A percentile compares a stretch with the other conserved stretches of the same genome.
phyloP scores from a whole-genome alignment of 2,329 filamentous ascomycete genomes.

The Shiraia sp. region DNA sequence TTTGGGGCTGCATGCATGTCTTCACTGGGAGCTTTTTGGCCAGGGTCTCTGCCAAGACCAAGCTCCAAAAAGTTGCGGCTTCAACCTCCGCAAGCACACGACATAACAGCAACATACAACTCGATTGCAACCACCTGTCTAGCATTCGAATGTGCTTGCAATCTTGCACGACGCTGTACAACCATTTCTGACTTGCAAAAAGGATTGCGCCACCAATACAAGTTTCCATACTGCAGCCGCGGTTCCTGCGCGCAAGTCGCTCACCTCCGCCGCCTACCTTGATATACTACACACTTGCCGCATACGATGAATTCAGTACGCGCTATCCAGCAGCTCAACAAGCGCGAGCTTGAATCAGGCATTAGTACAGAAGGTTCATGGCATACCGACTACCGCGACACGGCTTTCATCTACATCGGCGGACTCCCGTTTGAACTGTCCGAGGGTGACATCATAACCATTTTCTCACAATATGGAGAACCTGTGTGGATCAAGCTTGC shows the following conservation, averaged over 20 bases:
- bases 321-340: constrained; percentile 89
- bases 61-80: constrained; percentile 25
- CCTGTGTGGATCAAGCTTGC: constrained; percentile 90
- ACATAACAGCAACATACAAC: background rate
- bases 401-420: constrained; percentile 94
- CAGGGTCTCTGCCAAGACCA: constrained; percentile 40
- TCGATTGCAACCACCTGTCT: too few species aligned
- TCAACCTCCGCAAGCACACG: constrained; percentile 2
- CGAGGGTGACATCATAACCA: constrained; percentile 93
- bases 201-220: constrained; percentile 1
- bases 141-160: too few species aligned
- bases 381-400: constrained; percentile 97
- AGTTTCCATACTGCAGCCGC: background rate
- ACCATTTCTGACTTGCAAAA: constrained; percentile 4
- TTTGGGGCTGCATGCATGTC: constrained; percentile 19
- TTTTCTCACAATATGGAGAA: constrained; percentile 96
- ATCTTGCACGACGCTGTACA: background rate
- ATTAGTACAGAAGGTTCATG: constrained; percentile 87
- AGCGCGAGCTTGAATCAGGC: constrained; percentile 88
- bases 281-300: too few species aligned
- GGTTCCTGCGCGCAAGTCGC: too few species aligned
- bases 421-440: constrained; percentile 89
- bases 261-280: too few species aligned
- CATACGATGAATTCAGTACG: constrained; percentile 92
- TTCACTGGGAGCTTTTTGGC: constrained; percentile 32